These are phyloP conservation scores for Penicillium pancosmium DNA, from an alignment of 495 filamentous ascomycete genomes.

Conservation along the genomic window DNA sequence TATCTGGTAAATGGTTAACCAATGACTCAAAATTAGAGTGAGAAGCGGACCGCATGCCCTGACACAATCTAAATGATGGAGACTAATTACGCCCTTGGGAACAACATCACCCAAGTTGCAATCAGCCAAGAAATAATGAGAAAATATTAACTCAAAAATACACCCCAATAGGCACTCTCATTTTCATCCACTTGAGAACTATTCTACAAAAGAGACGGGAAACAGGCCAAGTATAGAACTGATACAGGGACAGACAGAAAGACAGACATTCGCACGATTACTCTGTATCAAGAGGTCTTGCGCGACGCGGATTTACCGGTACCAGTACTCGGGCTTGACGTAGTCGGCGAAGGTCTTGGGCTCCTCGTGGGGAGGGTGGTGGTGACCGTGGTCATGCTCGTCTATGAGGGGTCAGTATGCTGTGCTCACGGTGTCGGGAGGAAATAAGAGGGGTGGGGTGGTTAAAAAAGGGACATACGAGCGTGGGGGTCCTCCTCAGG, in stretches of 20 bases:
- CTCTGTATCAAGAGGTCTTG: slow-evolving; percentile 17
- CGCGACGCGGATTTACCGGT: slow-evolving; percentile 49
- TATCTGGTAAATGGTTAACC: too few species aligned
- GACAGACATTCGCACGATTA: slow-evolving; percentile 20
- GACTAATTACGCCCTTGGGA: not conserved
- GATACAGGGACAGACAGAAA: slow-evolving; percentile 22
- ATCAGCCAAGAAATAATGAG: not conserved
- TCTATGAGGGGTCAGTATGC: slow-evolving; percentile 22
- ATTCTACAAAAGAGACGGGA: slow-evolving; percentile 48
- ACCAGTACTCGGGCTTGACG: slow-evolving; percentile 91
- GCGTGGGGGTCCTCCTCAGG: slow-evolving; percentile 69
- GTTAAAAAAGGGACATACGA: slow-evolving; percentile 35
- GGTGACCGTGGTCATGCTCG: slow-evolving; percentile 55
- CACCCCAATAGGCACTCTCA: slow-evolving; percentile 27
- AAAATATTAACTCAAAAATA: slow-evolving; percentile 16
- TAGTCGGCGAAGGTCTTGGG: slow-evolving; percentile 93
- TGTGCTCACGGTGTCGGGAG: not conserved
- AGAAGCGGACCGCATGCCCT: too few species aligned
- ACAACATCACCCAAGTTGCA: not conserved
- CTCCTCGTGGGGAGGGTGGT: slow-evolving; percentile 65
- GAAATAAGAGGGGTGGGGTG: not conserved
- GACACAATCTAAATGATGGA: not conserved
- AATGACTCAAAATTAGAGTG: too few species aligned
- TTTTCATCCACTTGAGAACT: slow-evolving; percentile 45
- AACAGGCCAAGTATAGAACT: slow-evolving; percentile 30